Evolutionary conservation across 2,329 filamentous ascomycete genomes (phyloP), one percentile per base, ranked within the genome.

Genomic region (Sclerotinia trifoliorum): DNA sequence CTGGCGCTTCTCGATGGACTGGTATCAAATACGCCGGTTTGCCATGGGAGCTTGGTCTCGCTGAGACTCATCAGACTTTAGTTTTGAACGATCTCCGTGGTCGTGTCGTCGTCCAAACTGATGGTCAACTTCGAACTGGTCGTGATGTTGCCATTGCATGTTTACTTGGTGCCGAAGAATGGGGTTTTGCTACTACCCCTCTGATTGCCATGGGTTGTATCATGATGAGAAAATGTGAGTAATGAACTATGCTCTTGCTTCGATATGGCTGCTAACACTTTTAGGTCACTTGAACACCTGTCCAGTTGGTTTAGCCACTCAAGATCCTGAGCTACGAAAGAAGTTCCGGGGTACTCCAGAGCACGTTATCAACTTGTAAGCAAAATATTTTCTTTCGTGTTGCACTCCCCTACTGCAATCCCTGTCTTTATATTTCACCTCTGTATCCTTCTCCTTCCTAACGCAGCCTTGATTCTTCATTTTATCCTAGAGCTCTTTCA

Each of bases 11-110:
- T 64, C 86, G 94, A 80, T 98, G 94, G 94, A 98, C 94, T 77
- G 94, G 94, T 84, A 97, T 97, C 88, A 97, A 97, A 81, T 97
- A 97, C 79, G 94, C 94, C 63, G 94, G 94, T 85, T 88, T 97
- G 48, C 94, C 94, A 35, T 98, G 94, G 94, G 94, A 98, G 80
- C 79, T 98, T 74, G 94, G 94, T 86, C 90, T 98, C 75, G 94
- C 94, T 7, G 94, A 98, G 83, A 97, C 94, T 57, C 94, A 98
- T 78, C 94, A 98, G 81, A 98, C 94, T 19, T 84, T 98, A 72
- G 94, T 98, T 17, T 84, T 98, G 52, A 98, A 98, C 80, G 94
- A 97, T 78, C 88, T 98, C 24, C 91, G 94, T 84, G 94, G 94
- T 65, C 92, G 94, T 85, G 93, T 97, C 64, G 91, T 97, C 72